Evolutionary conservation across 2,329 filamentous ascomycete genomes (phyloP), one percentile per base, ranked within the genome.

Genomic region (Aspergillus phoenicis): DNA sequence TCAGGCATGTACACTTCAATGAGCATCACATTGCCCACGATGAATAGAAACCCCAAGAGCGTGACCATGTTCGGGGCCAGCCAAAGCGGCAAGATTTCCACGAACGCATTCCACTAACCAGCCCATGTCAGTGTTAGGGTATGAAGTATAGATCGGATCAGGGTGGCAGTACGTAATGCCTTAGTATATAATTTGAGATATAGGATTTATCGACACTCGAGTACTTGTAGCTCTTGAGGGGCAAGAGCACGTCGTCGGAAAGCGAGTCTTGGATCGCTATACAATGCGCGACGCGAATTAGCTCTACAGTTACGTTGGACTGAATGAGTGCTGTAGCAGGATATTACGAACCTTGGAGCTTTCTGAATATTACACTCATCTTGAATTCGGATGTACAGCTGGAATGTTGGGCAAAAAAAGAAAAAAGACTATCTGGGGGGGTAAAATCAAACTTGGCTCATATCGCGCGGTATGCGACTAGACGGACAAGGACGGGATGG

Each of bases 31-130:
- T 99, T 98, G 62, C 81, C 87, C 56, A 99, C 81, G 69, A 99
- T 96, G 82, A 94, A 98, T 80, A 90, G 88, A 84, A 98, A 99
- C 61, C 95, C 95, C 52, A 98, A 79, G 24, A 99, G 83, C 67
- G 95, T 99, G 62, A 99, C 94, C 88, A 97, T 95, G 75, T 99
- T 99, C 36, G 95, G 95, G 28, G 95, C 95, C 58, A 99, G 85
- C 93, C 94, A 99, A 86, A 97, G 81, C 65, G 95, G 95, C 71
- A 99, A 81, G 45, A 97, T 80, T 75, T 97, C 88, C 70, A 98
- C 95, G 70, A 93, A 93, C 66, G 88, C 91, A 85, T 97, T 98
- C 95, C 95, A 99, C 94, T 98, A 78, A 72, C 38, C 39, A 52
- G 38, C 39, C 30, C n/a, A 20, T 38, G 57, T 60, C 53, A 38